Percentiles rank a stretch among this genome's conserved stretches.
These are phyloP conservation scores for Jatropha multifida DNA, from an alignment of 441 rosid genomes.

Conservation along the genomic window DNA sequence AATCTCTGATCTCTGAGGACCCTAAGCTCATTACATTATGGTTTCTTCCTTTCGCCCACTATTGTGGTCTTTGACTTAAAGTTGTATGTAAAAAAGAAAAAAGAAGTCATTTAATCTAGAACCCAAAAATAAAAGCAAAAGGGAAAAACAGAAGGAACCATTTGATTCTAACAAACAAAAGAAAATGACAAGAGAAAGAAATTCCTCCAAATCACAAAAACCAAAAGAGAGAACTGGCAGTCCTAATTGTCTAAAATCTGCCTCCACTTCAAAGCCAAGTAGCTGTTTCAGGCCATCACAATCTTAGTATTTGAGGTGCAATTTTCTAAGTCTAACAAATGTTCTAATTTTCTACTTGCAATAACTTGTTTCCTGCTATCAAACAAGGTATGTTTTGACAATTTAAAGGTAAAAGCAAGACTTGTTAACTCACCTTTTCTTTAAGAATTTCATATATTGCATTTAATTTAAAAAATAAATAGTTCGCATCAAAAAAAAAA, in stretches of 20 bases:
- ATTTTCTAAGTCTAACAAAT: neutral
- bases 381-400: neutral
- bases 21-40: neutral
- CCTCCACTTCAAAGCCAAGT: constrained; percentile 21
- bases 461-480: too few species aligned
- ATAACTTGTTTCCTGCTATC: neutral
- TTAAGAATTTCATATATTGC: too few species aligned
- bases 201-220: constrained; percentile 20
- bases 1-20: neutral
- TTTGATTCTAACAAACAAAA: constrained; percentile 30
- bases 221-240: constrained; percentile 22
- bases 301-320: neutral
- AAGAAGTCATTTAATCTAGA: constrained; percentile 15
- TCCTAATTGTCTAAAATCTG: constrained; percentile 15
- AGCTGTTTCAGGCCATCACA: constrained; percentile 9
- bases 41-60: neutral
- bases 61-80: constrained; percentile 26
- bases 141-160: constrained; percentile 29
- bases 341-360: neutral
- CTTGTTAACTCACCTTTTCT: neutral
- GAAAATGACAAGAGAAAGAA: constrained; percentile 23
- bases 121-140: constrained; percentile 30
- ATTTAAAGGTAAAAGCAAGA: neutral
- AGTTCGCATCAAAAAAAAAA: neutral
- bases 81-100: neutral